Percentiles rank a stretch among this genome's conserved stretches.
These are phyloP conservation scores for Acanthamoeba triangularis DNA, from an alignment of 208 protist genomes.

Conservation along the genomic window DNA sequence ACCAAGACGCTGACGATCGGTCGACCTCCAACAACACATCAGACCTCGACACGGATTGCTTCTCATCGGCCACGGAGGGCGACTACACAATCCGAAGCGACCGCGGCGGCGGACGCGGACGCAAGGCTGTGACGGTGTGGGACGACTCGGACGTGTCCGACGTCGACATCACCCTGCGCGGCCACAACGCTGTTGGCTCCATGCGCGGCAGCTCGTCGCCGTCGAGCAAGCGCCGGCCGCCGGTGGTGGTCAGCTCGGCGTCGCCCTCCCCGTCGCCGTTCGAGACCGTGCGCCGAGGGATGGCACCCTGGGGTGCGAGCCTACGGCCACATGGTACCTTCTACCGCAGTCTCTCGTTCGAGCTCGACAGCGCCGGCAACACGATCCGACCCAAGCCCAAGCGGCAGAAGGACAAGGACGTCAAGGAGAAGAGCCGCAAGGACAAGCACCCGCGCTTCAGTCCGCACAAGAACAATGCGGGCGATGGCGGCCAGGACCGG, in stretches of 20 bases:
- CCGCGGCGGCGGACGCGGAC: background rate
- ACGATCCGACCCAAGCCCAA: conserved; percentile 62
- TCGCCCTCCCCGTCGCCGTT: background rate
- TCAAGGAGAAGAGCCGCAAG: conserved; percentile 11
- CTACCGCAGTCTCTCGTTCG: conserved; percentile 67
- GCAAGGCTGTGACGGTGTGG: conserved; percentile 34
- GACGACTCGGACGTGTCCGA: conserved; percentile 58
- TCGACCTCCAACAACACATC: conserved; percentile 6
- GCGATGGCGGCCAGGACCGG: background rate
- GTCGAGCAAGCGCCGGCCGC: background rate
- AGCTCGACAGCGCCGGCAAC: conserved; percentile 56
- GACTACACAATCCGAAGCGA: conserved; percentile 24
- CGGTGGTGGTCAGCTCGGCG: background rate
- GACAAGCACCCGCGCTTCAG: background rate
- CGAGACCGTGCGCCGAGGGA: background rate
- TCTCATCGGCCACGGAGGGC: conserved; percentile 39
- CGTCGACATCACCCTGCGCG: conserved; percentile 10
- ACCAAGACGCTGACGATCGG: conserved; percentile 1
- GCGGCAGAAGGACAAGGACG: conserved; percentile 2
- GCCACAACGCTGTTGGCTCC: background rate
- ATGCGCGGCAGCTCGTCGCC: conserved; percentile 45
- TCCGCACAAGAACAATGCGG: background rate
- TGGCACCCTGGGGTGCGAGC: background rate
- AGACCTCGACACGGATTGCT: background rate
- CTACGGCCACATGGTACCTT: background rate